Percentiles rank a stretch among this genome's conserved stretches.
Conservation (phyloP, 768 basidiomycete species). For the Ramaria sp. region DNA sequence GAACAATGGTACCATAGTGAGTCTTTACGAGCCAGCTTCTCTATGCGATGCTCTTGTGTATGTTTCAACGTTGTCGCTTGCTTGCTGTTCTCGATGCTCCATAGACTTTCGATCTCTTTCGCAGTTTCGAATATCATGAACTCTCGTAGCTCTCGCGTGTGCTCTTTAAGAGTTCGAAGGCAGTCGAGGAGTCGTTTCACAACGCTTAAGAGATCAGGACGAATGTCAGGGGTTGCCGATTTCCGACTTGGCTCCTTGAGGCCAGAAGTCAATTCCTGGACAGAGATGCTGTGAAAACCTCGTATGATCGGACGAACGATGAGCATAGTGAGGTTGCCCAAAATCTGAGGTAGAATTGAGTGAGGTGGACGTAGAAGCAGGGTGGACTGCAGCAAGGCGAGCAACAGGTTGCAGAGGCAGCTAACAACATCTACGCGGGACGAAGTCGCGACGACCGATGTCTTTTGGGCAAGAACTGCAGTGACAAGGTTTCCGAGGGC, state of each 20-base stretch:
- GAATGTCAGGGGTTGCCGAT: conserved; percentile 11
- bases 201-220: conserved; percentile 15
- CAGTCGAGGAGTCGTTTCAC: conserved; percentile 12
- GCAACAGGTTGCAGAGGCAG: not conserved
- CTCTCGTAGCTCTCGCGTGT: conserved; percentile 12
- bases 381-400: conserved; percentile 4
- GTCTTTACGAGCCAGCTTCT: conserved; percentile 35
- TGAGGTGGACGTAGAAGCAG: not conserved
- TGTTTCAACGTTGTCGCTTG: not conserved
- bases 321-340: conserved; percentile 1
- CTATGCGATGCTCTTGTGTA: conserved; percentile 21
- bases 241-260: not conserved
- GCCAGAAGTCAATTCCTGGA: not conserved
- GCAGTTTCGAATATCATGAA: conserved; percentile 28
- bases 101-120: conserved; percentile 23
- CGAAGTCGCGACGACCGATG: not conserved
- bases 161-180: conserved; percentile 8
- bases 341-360: conserved; percentile 1
- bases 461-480: not conserved
- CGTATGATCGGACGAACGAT: conserved; percentile 4
- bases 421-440: not conserved
- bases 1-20: conserved; percentile 42
- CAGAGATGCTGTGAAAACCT: conserved; percentile 1
- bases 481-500: conserved; percentile 4
- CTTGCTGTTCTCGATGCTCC: not conserved